Conservation (phyloP, 1,139 yeast species). For the Pichia sp. region DNA sequence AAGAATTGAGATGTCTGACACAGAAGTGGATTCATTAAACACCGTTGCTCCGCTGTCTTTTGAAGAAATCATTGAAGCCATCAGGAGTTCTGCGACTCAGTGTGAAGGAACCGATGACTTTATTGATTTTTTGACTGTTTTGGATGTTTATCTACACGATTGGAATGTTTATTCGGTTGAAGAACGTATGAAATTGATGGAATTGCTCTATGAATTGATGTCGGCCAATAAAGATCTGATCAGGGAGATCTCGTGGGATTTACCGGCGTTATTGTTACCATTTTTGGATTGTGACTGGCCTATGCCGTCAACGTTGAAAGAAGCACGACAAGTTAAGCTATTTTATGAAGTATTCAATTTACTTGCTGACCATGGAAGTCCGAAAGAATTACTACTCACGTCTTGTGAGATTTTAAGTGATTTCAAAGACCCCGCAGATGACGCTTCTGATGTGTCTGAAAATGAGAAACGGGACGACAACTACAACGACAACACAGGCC, state of each 20-base stretch:
- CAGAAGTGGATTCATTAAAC: conserved; percentile 17
- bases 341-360: conserved; percentile 47
- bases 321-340: conserved; percentile 17
- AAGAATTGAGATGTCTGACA: conserved; percentile 14
- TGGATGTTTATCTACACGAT: conserved; percentile 54
- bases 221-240: conserved; percentile 39
- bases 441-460: not conserved
- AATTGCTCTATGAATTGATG: conserved; percentile 35
- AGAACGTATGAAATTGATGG: conserved; percentile 39
- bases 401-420: conserved; percentile 51
- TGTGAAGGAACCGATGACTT: conserved; percentile 42
- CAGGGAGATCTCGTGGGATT: conserved; percentile 80
- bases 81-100: conserved; percentile 20
- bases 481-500: not conserved
- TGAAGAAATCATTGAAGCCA: conserved; percentile 11
- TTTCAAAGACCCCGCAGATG: conserved; percentile 20
- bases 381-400: conserved; percentile 69
- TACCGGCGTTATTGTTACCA: conserved; percentile 54
- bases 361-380: conserved; percentile 60
- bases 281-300: conserved; percentile 30
- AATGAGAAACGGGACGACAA: not conserved
- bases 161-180: conserved; percentile 37
- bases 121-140: conserved; percentile 61
- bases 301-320: conserved; percentile 8
- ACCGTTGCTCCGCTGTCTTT: conserved; percentile 14